Evolutionary conservation across 768 basidiomycete genomes (phyloP).

Genomic region (Suillus fuscotomentosus): DNA sequence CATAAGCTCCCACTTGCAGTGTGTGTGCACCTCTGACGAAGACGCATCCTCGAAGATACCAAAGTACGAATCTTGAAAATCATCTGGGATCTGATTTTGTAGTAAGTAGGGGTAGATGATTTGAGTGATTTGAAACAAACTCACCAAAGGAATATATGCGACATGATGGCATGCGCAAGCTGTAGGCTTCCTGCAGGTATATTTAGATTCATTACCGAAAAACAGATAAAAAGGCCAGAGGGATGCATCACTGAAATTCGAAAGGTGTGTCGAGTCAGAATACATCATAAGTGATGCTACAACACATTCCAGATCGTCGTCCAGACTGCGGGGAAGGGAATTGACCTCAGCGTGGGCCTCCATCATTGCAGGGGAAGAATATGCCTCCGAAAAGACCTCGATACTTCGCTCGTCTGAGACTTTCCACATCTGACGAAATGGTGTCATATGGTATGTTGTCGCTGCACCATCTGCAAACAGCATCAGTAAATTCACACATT

Average conservation of each 20-base stretch:
- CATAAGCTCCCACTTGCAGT: background rate
- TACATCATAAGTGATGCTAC: conserved; percentile 21
- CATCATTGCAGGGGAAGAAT: background rate
- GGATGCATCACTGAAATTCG: conserved; percentile 11
- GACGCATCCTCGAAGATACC: background rate
- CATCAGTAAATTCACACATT: no score
- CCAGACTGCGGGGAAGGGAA: conserved; percentile 9
- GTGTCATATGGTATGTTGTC: conserved; percentile 20
- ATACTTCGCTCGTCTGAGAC: background rate
- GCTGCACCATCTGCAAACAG: no score
- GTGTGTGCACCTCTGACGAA: background rate
- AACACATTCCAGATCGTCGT: conserved; percentile 12
- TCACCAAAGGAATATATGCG: conserved; percentile 10
- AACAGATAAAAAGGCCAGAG: conserved; percentile 20
- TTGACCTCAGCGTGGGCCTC: conserved; percentile 8
- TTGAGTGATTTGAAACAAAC: background rate
- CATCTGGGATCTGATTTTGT: background rate
- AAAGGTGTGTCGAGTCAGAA: conserved; percentile 24
- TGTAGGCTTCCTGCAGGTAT: conserved; percentile 9
- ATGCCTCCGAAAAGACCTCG: background rate
- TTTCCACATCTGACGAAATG: conserved; percentile 24
- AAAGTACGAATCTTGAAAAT: background rate
- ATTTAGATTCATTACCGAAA: conserved; percentile 18
- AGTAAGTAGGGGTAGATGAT: background rate
- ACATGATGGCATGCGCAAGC: conserved; percentile 5